Base-by-base conservation (phyloP, 2,329 filamentous ascomycete genomes). In the Colletotrichum sublineola region DNA sequence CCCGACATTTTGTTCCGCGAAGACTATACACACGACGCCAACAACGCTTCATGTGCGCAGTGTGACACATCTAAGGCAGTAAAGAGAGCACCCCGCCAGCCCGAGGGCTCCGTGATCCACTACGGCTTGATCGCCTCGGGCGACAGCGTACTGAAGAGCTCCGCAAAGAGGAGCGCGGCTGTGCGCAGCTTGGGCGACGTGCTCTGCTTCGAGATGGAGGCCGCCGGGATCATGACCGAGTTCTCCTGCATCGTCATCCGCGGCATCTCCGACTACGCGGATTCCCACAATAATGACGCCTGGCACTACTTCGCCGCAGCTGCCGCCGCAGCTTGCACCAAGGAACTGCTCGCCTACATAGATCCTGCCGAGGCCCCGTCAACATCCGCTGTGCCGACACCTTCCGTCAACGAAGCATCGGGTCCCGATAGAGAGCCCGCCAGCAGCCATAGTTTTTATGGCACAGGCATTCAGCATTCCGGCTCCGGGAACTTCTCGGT, bases 171-270 rank as follows among this genome's bases (percentile, higher is more conserved):
- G 6, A 36, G 40, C 3, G 53, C 24, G 5, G 40, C 31, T 9
- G 53, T 38, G 11, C 31, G 29, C 20, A 46, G 31, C 18, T 18
- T 67, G 20, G 64, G 55, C 1, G 55, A 60, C 44, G 65, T 73
- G 11, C 60, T 74, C 33, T 75, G 75, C 42, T 75, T 76, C 50
- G 70, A 75, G 61, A 75, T 75, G 77, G 77, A 77, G 50, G 76
- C 75, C 1, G 77, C 75, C 2, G 74, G 75, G 1, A 20, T 74
- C 7, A 73, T 73, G 60, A 70, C 46, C 29, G 67, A 73, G 38
- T 74, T 67, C 40, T 68, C 74, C 0, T 76, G 75, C 29, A 68
- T 76, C n/a, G 75, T 76, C 14, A 53, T 33, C 50, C 50, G 50
- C 50, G 50, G 50, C 12, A 53, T 53, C 50, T 53, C 50, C 50